phyloP scores from a whole-genome alignment of 2,329 filamentous ascomycete species.

The Fusarium floridanum region DNA sequence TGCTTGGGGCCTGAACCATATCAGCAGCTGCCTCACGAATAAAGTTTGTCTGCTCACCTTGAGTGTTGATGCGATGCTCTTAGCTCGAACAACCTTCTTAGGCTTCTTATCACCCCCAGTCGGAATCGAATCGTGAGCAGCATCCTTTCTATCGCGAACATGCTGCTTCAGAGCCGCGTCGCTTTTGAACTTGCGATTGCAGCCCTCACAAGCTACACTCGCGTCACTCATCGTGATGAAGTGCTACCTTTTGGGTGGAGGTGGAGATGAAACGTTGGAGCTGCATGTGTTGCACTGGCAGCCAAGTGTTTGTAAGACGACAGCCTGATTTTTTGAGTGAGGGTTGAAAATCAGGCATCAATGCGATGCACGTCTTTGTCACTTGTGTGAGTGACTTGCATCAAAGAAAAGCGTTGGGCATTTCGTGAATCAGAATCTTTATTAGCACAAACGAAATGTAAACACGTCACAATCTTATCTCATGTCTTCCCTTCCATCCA shows the following conservation, averaged over 20 bases:
- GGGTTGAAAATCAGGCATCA: not conserved
- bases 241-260: not conserved
- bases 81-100: not conserved
- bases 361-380: not conserved
- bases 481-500: not conserved
- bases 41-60: not conserved
- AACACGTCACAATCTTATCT: not conserved
- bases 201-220: not conserved
- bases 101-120: not conserved
- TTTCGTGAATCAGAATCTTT: not conserved
- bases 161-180: not conserved
- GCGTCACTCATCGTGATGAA: not conserved
- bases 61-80: not conserved
- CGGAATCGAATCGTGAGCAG: not conserved
- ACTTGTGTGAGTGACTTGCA: not conserved
- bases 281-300: not conserved
- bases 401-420: not conserved
- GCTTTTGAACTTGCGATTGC: not conserved
- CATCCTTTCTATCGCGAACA: not conserved
- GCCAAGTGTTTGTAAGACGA: not conserved
- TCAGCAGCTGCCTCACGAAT: not conserved
- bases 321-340: not conserved
- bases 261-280: not conserved
- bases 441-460: not conserved
- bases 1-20: not conserved